Conservation (phyloP, 306 rosid genomes). For the Cicer pinnatifidum region DNA sequence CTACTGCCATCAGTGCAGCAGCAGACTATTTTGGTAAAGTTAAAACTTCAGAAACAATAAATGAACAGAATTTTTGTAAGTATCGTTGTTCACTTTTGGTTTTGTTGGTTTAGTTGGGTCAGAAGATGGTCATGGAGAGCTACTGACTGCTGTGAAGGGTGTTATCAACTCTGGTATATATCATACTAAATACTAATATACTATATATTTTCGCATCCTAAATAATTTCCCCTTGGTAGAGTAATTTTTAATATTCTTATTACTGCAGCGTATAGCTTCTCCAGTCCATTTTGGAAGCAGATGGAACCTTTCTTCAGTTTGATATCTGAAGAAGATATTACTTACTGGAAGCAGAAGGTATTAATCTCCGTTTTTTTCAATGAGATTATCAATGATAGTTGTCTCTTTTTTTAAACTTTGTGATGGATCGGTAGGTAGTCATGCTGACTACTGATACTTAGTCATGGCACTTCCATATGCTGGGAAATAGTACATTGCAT, state of each 20-base stretch:
- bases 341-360: slow-evolving; percentile 85
- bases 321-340: slow-evolving; percentile 68
- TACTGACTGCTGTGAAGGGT: slow-evolving; percentile 87
- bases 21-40: slow-evolving; percentile 85
- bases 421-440: slow-evolving; percentile 17
- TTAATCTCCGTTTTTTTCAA: slow-evolving; percentile 41
- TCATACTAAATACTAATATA: slow-evolving; percentile 41
- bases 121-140: slow-evolving; percentile 88
- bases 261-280: slow-evolving; percentile 66
- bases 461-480: slow-evolving; percentile 7
- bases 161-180: slow-evolving; percentile 69
- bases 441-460: slow-evolving; percentile 15
- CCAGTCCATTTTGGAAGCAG: slow-evolving; percentile 83
- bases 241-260: slow-evolving; percentile 48
- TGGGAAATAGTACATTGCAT: slow-evolving; percentile 17
- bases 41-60: slow-evolving; percentile 31
- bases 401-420: neutral
- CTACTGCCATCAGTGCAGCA: slow-evolving; percentile 64
- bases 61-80: slow-evolving; percentile 29
- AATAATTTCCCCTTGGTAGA: slow-evolving; percentile 36
- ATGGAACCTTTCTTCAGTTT: slow-evolving; percentile 83
- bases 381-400: slow-evolving; percentile 15
- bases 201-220: slow-evolving; percentile 41
- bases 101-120: slow-evolving; percentile 73
- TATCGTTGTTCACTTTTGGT: slow-evolving; percentile 51